Evolutionary conservation across 1,139 yeast genomes (phyloP), one percentile per base, ranked within the genome.

Genomic region (Ashbya aceris): DNA sequence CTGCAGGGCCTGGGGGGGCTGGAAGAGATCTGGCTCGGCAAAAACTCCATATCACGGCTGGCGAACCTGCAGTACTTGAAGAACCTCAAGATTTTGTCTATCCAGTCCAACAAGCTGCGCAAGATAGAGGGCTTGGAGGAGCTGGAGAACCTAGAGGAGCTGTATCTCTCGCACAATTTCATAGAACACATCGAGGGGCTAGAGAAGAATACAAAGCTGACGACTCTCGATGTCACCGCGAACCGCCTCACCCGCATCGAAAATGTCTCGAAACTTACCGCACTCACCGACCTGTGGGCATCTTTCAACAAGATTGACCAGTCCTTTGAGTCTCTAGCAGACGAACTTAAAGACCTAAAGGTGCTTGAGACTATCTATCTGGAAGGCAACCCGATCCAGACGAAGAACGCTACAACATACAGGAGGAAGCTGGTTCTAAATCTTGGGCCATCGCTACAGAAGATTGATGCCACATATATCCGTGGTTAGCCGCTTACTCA

Each of bases 231-330:
- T 59, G 72, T 93, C 14, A 82, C 96, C 0, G 75, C 84, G 2
- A 93, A 93, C 58, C 69, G 69, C 46, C 70, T 93, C 30, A 56
- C 71, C 4, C 70, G 72, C 41, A 65, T 93, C 40, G 80, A 77
- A 45, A 80, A 82, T 49, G 56, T 93, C 43, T 65, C 70, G 1
- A 94, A 84, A 54, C 70, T 91, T 49, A 61, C 54, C 0, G 62
- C 81, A 30, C 69, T 93, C 49, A 87, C 95, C 8, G 99, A 93
- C 62, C 69, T 93, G 42, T 93, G 98, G 98, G 87, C 94, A 28
- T 84, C 96, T 0, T 76, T 77, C 52, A 93, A 91, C 62, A 63
- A 73, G 54, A 63, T 93, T 27, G 73, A 76, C 28, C 64, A 59
- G 41, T 69, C 75, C 36, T 89, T 85, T 60, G 77, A 77, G 36